Percentiles rank a stretch among this genome's conserved stretches.
Conservation (phyloP, 1,139 yeast genomes). For the Suhomyces terraborum region DNA sequence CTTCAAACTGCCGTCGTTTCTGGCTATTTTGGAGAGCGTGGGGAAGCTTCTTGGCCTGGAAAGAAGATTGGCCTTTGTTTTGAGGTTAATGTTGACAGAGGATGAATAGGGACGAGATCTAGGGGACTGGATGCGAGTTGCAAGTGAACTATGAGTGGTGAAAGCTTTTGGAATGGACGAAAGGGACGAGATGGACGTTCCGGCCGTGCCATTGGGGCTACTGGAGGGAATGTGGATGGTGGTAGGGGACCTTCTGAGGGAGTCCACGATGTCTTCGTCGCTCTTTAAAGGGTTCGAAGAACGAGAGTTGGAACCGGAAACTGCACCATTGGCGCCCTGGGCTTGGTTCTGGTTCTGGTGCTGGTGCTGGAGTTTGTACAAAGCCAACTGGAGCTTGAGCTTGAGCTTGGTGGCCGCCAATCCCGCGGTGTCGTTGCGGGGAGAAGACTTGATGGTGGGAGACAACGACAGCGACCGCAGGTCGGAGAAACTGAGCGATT, state of each 20-base stretch:
- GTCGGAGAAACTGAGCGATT: conserved; percentile 30
- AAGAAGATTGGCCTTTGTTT: conserved; percentile 19
- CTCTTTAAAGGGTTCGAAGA: too few species aligned
- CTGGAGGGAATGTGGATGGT: neutral
- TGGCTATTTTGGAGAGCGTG: conserved; percentile 28
- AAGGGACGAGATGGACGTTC: neutral
- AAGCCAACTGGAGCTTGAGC: conserved; percentile 73
- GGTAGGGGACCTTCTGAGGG: conserved; percentile 3
- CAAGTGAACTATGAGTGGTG: too few species aligned
- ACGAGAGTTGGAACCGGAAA: too few species aligned
- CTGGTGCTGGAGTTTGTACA: conserved; percentile 58
- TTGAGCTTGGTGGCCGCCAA: conserved; percentile 64
- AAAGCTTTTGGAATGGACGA: neutral
- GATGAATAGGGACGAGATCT: conserved; percentile 19
- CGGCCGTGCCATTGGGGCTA: neutral
- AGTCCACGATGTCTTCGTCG: conserved; percentile 2
- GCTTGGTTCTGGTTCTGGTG: too few species aligned
- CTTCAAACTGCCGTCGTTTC: conserved; percentile 20
- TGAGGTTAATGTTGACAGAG: conserved; percentile 31
- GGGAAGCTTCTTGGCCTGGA: conserved; percentile 18
- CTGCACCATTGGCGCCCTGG: too few species aligned
- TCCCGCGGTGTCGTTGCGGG: conserved; percentile 20
- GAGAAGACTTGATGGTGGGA: conserved; percentile 8
- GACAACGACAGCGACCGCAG: conserved; percentile 11
- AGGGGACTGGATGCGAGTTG: neutral